These are phyloP conservation scores for Stellera chamaejasme DNA, from an alignment of 345 rosid genomes.

Conservation along the genomic window DNA sequence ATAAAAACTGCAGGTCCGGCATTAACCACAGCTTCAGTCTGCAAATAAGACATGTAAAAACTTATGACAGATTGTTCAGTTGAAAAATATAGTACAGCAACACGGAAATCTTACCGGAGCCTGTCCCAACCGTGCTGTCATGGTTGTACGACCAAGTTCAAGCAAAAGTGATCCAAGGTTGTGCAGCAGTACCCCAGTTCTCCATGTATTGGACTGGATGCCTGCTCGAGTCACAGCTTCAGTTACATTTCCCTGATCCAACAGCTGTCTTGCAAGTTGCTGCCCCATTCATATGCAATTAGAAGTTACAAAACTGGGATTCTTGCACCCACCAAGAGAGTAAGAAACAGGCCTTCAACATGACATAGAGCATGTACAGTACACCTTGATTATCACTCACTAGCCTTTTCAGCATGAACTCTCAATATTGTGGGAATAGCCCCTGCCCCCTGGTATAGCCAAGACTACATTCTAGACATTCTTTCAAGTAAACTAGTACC, in stretches of 20 bases:
- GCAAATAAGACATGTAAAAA: constrained; percentile 17
- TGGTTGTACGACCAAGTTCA: constrained; percentile 74
- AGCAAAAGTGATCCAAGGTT: constrained; percentile 66
- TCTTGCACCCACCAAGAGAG: too few relatives aligned
- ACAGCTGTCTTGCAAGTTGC: constrained; percentile 50
- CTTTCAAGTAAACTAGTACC: too few relatives aligned
- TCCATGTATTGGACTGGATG: constrained; percentile 39
- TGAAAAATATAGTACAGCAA: background rate
- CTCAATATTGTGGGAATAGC: too few relatives aligned
- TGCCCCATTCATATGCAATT: constrained; percentile 19
- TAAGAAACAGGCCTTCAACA: too few relatives aligned
- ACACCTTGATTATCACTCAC: too few relatives aligned
- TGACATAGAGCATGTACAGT: too few relatives aligned
- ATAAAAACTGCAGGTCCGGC: constrained; percentile 78
- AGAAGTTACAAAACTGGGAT: background rate
- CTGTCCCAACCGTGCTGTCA: constrained; percentile 69
- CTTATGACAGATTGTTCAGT: constrained; percentile 1
- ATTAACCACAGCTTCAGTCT: constrained; percentile 73
- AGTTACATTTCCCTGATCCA: constrained; percentile 40
- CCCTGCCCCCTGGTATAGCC: too few relatives aligned
- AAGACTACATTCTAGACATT: too few relatives aligned
- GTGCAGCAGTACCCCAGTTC: constrained; percentile 41
- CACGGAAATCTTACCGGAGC: constrained; percentile 37
- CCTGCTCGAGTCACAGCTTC: constrained; percentile 27
- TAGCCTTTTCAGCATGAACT: background rate